A percentile compares a stretch with the other conserved stretches of the same genome.
These are phyloP conservation scores for Saturnispora halmiae DNA, from an alignment of 805 yeast species.

Conservation along the genomic window DNA sequence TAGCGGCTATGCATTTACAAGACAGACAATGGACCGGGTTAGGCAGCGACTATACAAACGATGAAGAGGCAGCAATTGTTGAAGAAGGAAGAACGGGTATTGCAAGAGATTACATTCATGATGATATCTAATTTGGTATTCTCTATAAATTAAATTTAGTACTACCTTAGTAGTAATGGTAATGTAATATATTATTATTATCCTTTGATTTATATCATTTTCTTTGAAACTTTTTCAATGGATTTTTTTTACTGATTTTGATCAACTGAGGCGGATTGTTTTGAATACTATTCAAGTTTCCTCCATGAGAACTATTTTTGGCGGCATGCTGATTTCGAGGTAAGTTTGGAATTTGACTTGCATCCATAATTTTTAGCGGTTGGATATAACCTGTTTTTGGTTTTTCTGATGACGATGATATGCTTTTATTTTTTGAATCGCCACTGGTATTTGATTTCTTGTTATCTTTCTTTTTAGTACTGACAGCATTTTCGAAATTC, in stretches of 20 bases:
- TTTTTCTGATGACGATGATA: background rate
- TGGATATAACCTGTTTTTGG: conserved; percentile 5
- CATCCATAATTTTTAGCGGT: conserved; percentile 3
- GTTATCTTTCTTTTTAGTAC: background rate
- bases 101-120: conserved; percentile 66
- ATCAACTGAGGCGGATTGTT: conserved; percentile 9
- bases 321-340: background rate
- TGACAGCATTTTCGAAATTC: no score
- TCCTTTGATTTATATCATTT: background rate
- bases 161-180: background rate
- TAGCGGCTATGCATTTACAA: conserved; percentile 74
- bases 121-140: conserved; percentile 3
- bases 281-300: conserved; percentile 1
- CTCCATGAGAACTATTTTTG: background rate
- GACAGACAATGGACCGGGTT: conserved; percentile 76
- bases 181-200: background rate
- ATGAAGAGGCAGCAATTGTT: conserved; percentile 60
- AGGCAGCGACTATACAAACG: conserved; percentile 64
- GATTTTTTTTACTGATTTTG: conserved; percentile 13
- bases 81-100: conserved; percentile 83
- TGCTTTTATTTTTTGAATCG: background rate
- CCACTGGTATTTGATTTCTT: background rate
- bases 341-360: conserved; percentile 6
- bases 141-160: background rate
- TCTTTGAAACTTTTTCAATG: background rate